phyloP scores from a whole-genome alignment of 352 stramenopile species.

The Pilasporangium apinafurcum region DNA sequence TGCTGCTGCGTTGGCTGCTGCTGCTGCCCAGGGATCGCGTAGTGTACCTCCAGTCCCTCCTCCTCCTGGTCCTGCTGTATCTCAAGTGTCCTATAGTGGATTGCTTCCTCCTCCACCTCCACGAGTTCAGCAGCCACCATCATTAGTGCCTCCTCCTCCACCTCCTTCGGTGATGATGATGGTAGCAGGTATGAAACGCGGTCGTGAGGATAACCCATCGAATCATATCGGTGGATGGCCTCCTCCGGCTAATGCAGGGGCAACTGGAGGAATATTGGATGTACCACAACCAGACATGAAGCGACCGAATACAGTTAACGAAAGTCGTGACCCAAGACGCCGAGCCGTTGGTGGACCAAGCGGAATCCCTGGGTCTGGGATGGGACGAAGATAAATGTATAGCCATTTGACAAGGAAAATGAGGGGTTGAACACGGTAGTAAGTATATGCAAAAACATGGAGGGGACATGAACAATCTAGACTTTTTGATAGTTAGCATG shows the following conservation, averaged over 20 bases:
- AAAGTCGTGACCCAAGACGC: no score
- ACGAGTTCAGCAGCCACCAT: conserved; percentile 40
- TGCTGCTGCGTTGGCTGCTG: conserved; percentile 22
- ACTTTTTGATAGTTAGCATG: no score
- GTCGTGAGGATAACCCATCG: conserved; percentile 2
- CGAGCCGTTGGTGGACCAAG: no score
- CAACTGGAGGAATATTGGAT: background rate
- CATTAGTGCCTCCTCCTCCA: conserved; percentile 9
- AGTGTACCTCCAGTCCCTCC: background rate
- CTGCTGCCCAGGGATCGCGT: conserved; percentile 8
- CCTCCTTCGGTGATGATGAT: conserved; percentile 11
- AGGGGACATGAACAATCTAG: no score
- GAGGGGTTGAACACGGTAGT: no score
- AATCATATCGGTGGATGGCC: conserved; percentile 1
- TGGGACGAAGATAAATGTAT: no score
- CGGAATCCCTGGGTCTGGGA: no score
- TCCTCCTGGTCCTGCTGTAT: background rate
- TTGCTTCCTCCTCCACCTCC: conserved; percentile 31
- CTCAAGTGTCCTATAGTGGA: background rate
- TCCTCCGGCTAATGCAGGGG: conserved; percentile 1
- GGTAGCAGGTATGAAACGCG: conserved; percentile 8
- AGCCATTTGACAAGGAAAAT: no score
- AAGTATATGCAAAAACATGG: no score
- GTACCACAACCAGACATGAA: conserved; percentile 3
- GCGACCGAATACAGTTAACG: no score